Evolutionary conservation across 1,139 yeast genomes (phyloP).

Genomic region (Yamadazyma trypodendri): DNA sequence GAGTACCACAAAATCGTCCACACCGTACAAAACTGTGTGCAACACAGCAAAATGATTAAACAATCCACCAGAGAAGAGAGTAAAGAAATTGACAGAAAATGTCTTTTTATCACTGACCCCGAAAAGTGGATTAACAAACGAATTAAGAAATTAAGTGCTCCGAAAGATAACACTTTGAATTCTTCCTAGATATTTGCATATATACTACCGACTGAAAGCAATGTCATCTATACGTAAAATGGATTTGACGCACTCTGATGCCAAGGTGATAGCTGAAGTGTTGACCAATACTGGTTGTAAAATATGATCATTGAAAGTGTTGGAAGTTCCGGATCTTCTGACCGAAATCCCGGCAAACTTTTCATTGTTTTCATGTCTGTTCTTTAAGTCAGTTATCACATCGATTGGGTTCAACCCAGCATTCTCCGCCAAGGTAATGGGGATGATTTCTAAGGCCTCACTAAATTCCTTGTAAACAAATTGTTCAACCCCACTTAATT

Average conservation of each 20-base stretch:
- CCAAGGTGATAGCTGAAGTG: slow-evolving; percentile 89
- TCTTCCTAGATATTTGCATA: too few relatives aligned
- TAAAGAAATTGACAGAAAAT: slow-evolving; percentile 58
- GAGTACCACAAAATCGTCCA: slow-evolving; percentile 44
- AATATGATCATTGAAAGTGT: slow-evolving; percentile 90
- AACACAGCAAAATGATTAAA: slow-evolving; percentile 37
- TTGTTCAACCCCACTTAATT: slow-evolving; percentile 86
- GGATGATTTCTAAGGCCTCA: slow-evolving; percentile 91
- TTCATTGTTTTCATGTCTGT: slow-evolving; percentile 89
- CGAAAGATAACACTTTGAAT: background rate
- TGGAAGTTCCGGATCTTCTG: slow-evolving; percentile 89
- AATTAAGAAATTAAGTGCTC: slow-evolving; percentile 18
- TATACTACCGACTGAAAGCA: slow-evolving; percentile 47
- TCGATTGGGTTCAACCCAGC: slow-evolving; percentile 95
- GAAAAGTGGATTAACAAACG: slow-evolving; percentile 46
- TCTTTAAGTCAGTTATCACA: slow-evolving; percentile 91
- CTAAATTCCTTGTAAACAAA: slow-evolving; percentile 96
- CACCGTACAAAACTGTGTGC: slow-evolving; percentile 51
- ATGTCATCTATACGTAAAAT: slow-evolving; percentile 95
- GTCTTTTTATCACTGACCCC: slow-evolving; percentile 64
- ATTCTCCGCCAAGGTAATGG: slow-evolving; percentile 95
- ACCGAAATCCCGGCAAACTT: slow-evolving; percentile 94
- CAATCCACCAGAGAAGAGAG: slow-evolving; percentile 61
- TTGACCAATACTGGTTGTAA: slow-evolving; percentile 94
- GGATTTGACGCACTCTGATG: slow-evolving; percentile 94